Evolutionary conservation across 805 yeast species (phyloP), one percentile per base, ranked within the genome.

Genomic region (Teunomyces panamensis): DNA sequence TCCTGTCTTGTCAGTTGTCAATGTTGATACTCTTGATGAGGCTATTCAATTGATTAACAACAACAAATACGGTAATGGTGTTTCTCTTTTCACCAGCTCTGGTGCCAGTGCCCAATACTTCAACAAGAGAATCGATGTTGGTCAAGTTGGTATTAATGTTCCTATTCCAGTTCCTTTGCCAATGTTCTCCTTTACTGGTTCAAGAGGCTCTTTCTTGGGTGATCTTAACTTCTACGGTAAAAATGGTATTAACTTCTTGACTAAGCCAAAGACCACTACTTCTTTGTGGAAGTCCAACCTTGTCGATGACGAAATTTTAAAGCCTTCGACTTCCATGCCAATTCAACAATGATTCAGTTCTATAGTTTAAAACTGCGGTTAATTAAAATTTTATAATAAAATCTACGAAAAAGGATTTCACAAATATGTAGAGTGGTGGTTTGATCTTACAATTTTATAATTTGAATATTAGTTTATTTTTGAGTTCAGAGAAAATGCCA

Each of bases 161-260:
- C 90, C 91, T 11, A 85, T 85, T 51, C 91, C 91, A 4, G 91
- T 85, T 14, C 91, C 91, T 43, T 71, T 85, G 63, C 90, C 91
- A 50, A 83, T 85, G 87, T 85, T 85, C 67, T 82, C 88, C 3
- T 85, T 85, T 71, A 85, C 91, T 9, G 91, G 91, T 26, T 80
- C 80, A 65, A 83, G 83, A 69, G 86, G 81, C 33, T 83, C 88
- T 5, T 84, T 85, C 78, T 73, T 84, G 55, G 91, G 91, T 30
- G 90, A 85, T 62, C 77, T 85, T 74, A 85, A 85, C 73, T 85
- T 85, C 65, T 85, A 85, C 67, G 91, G 91, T 49, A 82, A 84
- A 70, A 77, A 85, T n/a, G 90, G 91, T 28, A 62, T 85, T 42
- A 74, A 82, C 46, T 85, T 85, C 69, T 73, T 84, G 69, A 85